Evolutionary conservation across 352 stramenopile genomes (phyloP), one percentile per base, ranked within the genome.

Genomic region (Halophytophthora polymorphica): DNA sequence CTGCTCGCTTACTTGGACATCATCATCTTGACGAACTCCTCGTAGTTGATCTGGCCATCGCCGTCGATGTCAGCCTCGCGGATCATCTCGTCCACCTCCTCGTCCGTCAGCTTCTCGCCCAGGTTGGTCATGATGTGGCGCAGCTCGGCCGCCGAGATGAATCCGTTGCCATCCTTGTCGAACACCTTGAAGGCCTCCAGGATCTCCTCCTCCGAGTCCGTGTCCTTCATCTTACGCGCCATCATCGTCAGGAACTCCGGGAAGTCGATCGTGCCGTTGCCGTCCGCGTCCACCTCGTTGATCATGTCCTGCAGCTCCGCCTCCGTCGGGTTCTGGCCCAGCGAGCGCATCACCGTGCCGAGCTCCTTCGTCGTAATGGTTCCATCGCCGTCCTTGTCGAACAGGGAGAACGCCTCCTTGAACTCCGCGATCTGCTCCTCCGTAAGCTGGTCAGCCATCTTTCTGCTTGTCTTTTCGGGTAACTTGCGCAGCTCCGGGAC

Each of bases 21-120:
- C 96, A 99, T 99, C 94, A 98, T 98, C 89, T 98, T 98, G 64
- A 99, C 95, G 73, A 99, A 99, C 75, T 99, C 96, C 81, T 99
- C 96, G 86, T 98, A 98, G 89, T 98, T 99, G 83, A 99, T 98
- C 85, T 99, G 96, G 61, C 96, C 96, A 77, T 98, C 96, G 43
- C 96, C 96, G 76, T 99, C 96, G 56, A 98, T 98, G 73, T 99
- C 96, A 45, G 96, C 96, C 70, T 99, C 96, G 69, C 95, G 92
- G 77, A 99, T 98, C 96, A 99, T 98, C 78, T 99, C 96, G 80
- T 99, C 96, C 52, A 98, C 95, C 70, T 99, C 96, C 66, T 98
- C 95, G 71, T 98, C 96, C 35, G 96, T 98, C 34, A 99, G 87
- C 82, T 98, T 98, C 81, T 99, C 96, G 46, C 96, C 96, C 60